A percentile compares a stretch with the other conserved stretches of the same genome.
phyloP scores from a whole-genome alignment of 148 eudicot species.

The Amaranthus palmeri region DNA sequence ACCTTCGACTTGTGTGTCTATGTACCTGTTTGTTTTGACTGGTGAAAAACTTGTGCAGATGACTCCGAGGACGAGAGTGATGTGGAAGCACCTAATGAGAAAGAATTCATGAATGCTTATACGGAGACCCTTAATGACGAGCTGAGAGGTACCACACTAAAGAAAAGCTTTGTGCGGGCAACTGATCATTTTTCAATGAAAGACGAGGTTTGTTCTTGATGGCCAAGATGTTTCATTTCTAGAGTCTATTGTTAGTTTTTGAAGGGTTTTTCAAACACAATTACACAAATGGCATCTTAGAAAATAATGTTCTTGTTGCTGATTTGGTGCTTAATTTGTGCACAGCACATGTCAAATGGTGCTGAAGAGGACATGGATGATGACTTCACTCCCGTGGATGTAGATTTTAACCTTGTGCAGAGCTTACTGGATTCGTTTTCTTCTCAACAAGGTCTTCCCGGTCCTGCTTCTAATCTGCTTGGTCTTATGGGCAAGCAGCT shows the following conservation, averaged over 20 bases:
- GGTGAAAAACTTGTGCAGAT: slow-evolving; percentile 33
- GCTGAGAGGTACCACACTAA: slow-evolving; percentile 57
- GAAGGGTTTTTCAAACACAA: background rate
- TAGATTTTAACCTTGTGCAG: slow-evolving; percentile 86
- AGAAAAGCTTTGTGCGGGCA: slow-evolving; percentile 77
- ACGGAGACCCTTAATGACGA: slow-evolving; percentile 64
- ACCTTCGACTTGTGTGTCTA: background rate
- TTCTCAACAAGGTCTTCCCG: slow-evolving; percentile 88
- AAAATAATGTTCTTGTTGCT: background rate
- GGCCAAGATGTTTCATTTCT: background rate
- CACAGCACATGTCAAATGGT: slow-evolving; percentile 56
- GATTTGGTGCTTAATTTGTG: slow-evolving; percentile 1
- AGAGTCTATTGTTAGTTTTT: too few relatives aligned
- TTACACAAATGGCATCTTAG: background rate
- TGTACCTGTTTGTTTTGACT: background rate
- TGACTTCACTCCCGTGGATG: slow-evolving; percentile 80
- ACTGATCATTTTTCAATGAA: slow-evolving; percentile 38
- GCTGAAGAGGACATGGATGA: slow-evolving; percentile 59
- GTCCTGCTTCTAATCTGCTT: slow-evolving; percentile 89
- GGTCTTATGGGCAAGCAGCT: slow-evolving; percentile 88
- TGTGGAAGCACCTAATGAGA: slow-evolving; percentile 34
- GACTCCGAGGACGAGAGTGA: slow-evolving; percentile 70
- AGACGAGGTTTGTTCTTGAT: slow-evolving; percentile 43
- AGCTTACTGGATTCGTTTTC: slow-evolving; percentile 86
- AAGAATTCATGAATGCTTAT: slow-evolving; percentile 62